Evolutionary conservation across 768 basidiomycete species (phyloP).

Genomic region (Dacryopinax spathularia): DNA sequence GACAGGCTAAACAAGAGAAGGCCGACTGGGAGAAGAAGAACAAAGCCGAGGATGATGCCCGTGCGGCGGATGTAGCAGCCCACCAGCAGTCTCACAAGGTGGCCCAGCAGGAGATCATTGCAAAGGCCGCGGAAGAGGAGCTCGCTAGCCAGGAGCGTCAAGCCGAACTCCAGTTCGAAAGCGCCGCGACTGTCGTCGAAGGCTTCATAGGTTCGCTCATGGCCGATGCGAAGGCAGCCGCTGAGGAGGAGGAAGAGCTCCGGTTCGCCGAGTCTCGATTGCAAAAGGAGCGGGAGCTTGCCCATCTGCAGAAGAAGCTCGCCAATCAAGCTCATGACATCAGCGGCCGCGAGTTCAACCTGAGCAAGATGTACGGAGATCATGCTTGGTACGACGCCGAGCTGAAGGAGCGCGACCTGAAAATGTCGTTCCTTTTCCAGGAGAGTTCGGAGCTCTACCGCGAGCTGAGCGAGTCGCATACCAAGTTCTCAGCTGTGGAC

Average conservation of each 20-base stretch:
- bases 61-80: no score
- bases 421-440: not conserved
- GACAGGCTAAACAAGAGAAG: not conserved
- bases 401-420: constrained; percentile 1
- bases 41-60: not conserved
- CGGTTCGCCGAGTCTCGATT: not conserved
- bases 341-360: not conserved
- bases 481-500: not conserved
- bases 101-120: no score
- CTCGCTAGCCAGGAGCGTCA: no score
- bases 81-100: no score
- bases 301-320: not conserved
- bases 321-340: not conserved
- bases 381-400: not conserved
- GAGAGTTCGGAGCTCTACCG: not conserved
- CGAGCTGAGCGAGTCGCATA: not conserved
- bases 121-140: no score
- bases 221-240: not conserved
- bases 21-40: not conserved
- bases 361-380: not conserved
- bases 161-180: no score
- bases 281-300: not conserved
- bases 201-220: no score
- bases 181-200: not conserved
- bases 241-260: not conserved